Percentiles rank a stretch among this genome's conserved stretches.
Conservation (phyloP, 805 yeast genomes). For the Saccharomycopsis selenospora region DNA sequence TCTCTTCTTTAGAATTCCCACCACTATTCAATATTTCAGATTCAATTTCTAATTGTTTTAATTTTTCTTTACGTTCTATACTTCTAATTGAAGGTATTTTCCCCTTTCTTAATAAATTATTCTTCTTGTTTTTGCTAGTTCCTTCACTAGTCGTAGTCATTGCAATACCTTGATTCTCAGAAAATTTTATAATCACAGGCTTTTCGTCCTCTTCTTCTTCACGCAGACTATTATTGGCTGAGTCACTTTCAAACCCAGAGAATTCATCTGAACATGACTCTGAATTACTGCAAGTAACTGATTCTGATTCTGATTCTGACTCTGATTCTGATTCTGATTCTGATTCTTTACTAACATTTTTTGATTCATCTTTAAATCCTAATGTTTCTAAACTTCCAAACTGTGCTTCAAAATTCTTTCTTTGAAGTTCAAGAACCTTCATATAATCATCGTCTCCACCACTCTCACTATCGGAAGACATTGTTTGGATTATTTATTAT, state of each 20-base stretch:
- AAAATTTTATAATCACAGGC: constrained; percentile 35
- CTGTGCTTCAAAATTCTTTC: constrained; percentile 55
- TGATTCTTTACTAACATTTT: constrained; percentile 10
- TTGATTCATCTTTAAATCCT: constrained; percentile 44
- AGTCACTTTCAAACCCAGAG: not conserved
- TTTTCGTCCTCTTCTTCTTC: constrained; percentile 22
- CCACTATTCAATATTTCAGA: constrained; percentile 23
- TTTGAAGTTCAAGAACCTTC: constrained; percentile 41
- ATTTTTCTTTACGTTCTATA: constrained; percentile 31
- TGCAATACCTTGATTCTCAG: constrained; percentile 1
- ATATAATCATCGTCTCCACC: constrained; percentile 5
- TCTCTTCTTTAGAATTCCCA: constrained; percentile 32
- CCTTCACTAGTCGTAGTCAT: constrained; percentile 2
- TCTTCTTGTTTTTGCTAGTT: constrained; percentile 45
- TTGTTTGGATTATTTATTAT: too few relatives aligned
- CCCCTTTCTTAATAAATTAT: constrained; percentile 37
- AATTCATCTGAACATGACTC: too few relatives aligned
- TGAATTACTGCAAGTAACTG: too few relatives aligned
- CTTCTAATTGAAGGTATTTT: constrained; percentile 43
- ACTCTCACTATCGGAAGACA: not conserved
- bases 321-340: too few relatives aligned
- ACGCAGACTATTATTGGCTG: constrained; percentile 1
- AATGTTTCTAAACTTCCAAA: constrained; percentile 51
- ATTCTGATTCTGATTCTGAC: too few relatives aligned
- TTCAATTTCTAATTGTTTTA: constrained; percentile 29